These are phyloP conservation scores for Vairimorpha apis DNA, from an alignment of 371 early-diverging fungal genomes.

Conservation along the genomic window DNA sequence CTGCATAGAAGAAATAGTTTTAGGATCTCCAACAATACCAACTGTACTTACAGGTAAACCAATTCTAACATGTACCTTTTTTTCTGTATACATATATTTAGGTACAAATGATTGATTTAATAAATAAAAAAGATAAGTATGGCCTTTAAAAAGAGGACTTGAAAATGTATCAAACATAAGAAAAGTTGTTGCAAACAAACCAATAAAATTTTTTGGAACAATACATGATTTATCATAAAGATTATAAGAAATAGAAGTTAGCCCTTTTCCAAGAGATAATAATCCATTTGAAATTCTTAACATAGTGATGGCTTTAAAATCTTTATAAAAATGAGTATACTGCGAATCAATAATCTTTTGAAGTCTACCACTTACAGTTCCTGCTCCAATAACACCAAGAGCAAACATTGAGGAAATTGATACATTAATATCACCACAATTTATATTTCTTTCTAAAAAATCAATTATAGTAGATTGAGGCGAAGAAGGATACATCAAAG, in stretches of 20 bases:
- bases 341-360: conserved; percentile 89
- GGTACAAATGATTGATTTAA: conserved; percentile 85
- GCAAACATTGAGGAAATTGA: conserved; percentile 82
- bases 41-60: conserved; percentile 92
- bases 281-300: conserved; percentile 80
- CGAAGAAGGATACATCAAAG: conserved; percentile 85
- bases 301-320: conserved; percentile 77
- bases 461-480: conserved; percentile 81
- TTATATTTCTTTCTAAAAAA: conserved; percentile 83
- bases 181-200: conserved; percentile 54
- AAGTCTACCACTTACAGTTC: conserved; percentile 94
- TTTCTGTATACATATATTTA: conserved; percentile 83
- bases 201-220: conserved; percentile 43
- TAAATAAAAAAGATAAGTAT: conserved; percentile 82
- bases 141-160: conserved; percentile 66
- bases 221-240: conserved; percentile 39
- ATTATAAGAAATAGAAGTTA: conserved; percentile 33
- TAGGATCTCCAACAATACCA: conserved; percentile 94
- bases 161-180: conserved; percentile 50
- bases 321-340: conserved; percentile 88
- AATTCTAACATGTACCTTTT: conserved; percentile 82
- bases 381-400: conserved; percentile 94
- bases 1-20: conserved; percentile 93
- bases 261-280: conserved; percentile 52
- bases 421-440: conserved; percentile 71